phyloP scores from a whole-genome alignment of 805 yeast species.

The Wickerhamomyces xylosicus region DNA sequence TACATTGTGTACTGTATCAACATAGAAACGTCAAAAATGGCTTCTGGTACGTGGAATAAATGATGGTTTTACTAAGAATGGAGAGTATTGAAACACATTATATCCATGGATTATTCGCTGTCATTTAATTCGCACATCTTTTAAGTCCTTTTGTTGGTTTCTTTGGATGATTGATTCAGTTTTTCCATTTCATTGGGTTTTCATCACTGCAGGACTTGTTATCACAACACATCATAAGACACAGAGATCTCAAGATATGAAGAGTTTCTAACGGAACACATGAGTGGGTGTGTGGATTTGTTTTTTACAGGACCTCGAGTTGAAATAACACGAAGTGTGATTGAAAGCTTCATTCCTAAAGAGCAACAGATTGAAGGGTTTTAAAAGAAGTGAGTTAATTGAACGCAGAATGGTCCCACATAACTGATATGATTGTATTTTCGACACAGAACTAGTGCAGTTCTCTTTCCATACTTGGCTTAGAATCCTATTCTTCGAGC shows the following conservation, averaged over 20 bases:
- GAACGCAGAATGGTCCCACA: background rate
- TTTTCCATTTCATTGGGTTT: background rate
- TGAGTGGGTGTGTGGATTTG: no score
- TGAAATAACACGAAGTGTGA: no score
- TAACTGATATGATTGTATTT: background rate
- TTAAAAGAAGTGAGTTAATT: background rate
- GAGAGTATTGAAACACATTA: background rate
- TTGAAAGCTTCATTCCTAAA: no score
- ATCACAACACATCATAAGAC: no score
- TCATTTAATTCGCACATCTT: background rate
- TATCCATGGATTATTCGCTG: background rate
- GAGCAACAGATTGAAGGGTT: background rate
- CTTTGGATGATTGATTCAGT: background rate
- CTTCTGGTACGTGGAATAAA: slow-evolving; percentile 18
- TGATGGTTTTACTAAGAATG: background rate
- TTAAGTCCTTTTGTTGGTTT: background rate
- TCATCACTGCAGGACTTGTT: no score
- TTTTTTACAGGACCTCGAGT: no score
- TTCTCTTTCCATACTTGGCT: background rate
- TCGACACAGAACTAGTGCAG: no score
- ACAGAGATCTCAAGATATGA: no score
- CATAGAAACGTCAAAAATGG: slow-evolving; percentile 16
- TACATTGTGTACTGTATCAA: background rate
- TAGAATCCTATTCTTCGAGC: background rate
- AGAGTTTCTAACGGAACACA: no score